These are phyloP conservation scores for Claviceps humidiphila DNA, from an alignment of 2,329 filamentous ascomycete species.

Conservation along the genomic window DNA sequence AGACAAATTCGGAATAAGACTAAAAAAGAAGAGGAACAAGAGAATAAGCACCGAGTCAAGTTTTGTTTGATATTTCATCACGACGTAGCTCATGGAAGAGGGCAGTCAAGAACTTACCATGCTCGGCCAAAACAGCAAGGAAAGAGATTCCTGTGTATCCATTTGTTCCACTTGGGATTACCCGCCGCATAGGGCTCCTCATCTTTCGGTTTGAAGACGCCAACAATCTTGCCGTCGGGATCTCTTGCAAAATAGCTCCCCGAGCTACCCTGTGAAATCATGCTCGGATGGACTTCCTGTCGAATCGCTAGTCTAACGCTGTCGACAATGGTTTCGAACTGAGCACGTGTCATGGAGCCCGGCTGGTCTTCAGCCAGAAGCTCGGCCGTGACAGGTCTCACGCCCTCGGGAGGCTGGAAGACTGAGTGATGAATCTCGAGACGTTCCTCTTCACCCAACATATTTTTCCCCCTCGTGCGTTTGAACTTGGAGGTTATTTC, in stretches of 20 bases:
- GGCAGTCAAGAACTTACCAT: slow-evolving; percentile 38
- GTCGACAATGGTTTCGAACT: slow-evolving; percentile 82
- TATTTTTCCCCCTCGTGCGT: slow-evolving; percentile 62
- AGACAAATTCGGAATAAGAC: slow-evolving; percentile 88
- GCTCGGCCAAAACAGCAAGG: slow-evolving; percentile 94
- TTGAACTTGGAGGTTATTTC: slow-evolving; percentile 98
- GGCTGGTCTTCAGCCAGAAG: slow-evolving; percentile 50
- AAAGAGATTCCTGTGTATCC: slow-evolving; percentile 95
- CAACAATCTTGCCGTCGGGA: slow-evolving; percentile 81
- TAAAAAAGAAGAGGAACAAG: slow-evolving; percentile 13
- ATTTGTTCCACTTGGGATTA: slow-evolving; percentile 99
- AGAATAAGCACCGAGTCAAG: too few species aligned
- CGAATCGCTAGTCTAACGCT: slow-evolving; percentile 85
- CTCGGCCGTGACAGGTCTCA: slow-evolving; percentile 67
- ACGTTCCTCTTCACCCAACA: slow-evolving; percentile 62
- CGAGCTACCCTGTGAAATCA: slow-evolving; percentile 95
- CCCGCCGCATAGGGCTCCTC: slow-evolving; percentile 95
- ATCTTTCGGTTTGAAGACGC: slow-evolving; percentile 97
- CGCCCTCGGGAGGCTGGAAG: slow-evolving; percentile 82
- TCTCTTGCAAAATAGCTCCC: slow-evolving; percentile 97
- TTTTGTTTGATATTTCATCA: too few species aligned
- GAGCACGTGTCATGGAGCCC: slow-evolving; percentile 57
- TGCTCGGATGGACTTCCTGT: slow-evolving; percentile 79
- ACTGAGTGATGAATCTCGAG: slow-evolving; percentile 96
- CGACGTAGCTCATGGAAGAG: too few species aligned